Percentiles rank a stretch among this genome's conserved stretches.
phyloP scores from a whole-genome alignment of 2,329 filamentous ascomycete species.

The Fusarium nanum region DNA sequence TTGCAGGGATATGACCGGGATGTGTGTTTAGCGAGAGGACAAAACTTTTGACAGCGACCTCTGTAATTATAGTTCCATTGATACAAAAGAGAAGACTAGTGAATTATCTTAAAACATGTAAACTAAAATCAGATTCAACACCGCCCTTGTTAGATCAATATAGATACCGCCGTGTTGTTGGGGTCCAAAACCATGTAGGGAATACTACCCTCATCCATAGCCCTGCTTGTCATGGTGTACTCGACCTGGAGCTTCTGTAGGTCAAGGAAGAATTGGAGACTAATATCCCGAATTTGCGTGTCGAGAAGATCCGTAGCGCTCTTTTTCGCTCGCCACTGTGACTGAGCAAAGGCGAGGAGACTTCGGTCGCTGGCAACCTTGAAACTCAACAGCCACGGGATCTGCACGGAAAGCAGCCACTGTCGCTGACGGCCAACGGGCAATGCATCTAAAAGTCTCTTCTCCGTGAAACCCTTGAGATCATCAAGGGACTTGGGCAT shows the following conservation, averaged over 20 bases:
- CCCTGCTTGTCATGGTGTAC: not conserved
- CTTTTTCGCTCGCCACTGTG: not conserved
- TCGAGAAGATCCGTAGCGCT: not conserved
- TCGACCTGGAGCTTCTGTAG: not conserved
- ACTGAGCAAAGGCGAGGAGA: not conserved
- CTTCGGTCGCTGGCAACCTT: not conserved
- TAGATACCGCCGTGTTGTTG: too few relatives aligned
- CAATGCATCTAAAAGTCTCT: not conserved
- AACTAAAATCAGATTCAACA: too few relatives aligned
- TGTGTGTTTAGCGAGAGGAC: too few relatives aligned
- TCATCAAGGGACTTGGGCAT: not conserved
- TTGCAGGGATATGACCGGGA: too few relatives aligned
- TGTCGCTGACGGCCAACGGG: not conserved
- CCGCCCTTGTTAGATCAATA: too few relatives aligned
- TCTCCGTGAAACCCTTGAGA: not conserved
- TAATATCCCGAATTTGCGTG: not conserved
- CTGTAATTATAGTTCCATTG: too few relatives aligned
- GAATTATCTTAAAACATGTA: too few relatives aligned
- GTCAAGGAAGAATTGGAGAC: not conserved
- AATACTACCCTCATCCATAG: not conserved
- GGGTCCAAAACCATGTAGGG: too few relatives aligned
- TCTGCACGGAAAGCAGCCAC: not conserved
- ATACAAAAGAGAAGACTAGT: too few relatives aligned
- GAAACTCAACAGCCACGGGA: not conserved
- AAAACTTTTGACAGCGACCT: too few relatives aligned